Base-by-base conservation (phyloP, 2,329 filamentous ascomycete species). In the Macrophomina tecta region DNA sequence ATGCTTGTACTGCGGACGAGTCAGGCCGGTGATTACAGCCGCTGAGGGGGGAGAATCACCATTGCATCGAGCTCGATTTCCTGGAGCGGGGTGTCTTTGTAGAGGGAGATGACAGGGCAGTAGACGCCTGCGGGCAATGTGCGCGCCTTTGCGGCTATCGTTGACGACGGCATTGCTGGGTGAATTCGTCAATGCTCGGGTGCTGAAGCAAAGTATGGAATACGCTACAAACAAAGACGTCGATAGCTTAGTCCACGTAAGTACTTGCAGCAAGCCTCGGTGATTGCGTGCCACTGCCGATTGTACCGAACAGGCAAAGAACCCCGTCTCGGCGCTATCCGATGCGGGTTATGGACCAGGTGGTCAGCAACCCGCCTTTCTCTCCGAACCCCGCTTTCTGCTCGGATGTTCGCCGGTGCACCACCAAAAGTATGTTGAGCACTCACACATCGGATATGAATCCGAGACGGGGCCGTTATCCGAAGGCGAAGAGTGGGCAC, bases 81-180 rank as follows among this genome's bases (percentile, higher is more conserved):
- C 68, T 84, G 82, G 3, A 72, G 65, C 0, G 77, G 68, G 9
- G 77, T 77, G 55, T 77, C 70, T 64, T 82, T 79, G 73, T 83
- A 84, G 2, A 84, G 71, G 0, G 82, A 83, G 32, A 84, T 75
- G 2, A 84, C 81, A 0, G 83, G 82, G 36, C 80, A 82, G 70
- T 82, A 84, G 28, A 84, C 79, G 14, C 82, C 82, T 0, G 72
- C 72, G 0, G 82, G 82, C 2, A 84, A 46, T 1, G 65, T 49
- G 4, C 32, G 52, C 1, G 75, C 71, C 68, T 82, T 83, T 11
- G 72, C 34, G 12, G 77, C 71, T 36, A 79, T 76, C 0, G 53
- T 68, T 69, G 63, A 65, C 1, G 63, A 9, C 7, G 63, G 38
- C 40, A 48, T 55, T 18, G 12, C 7, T 38, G 45, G 16, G 32